Percentiles rank a stretch among this genome's conserved stretches.
phyloP scores from a whole-genome alignment of 371 early-diverging fungal species.

The Cokeromyces recurvatus region DNA sequence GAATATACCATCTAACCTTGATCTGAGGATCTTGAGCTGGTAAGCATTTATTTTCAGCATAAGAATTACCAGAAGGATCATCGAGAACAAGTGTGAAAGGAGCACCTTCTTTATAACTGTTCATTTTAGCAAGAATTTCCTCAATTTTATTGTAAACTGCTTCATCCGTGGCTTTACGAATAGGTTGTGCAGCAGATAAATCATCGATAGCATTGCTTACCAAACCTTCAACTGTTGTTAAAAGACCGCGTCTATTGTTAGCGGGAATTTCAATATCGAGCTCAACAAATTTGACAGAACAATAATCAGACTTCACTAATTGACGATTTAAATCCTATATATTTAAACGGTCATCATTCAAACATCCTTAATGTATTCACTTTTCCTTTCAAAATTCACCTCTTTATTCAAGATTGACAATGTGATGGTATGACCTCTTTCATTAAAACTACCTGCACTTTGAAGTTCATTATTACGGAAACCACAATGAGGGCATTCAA shows the following conservation, averaged over 20 bases:
- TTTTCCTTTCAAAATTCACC: constrained; percentile 13
- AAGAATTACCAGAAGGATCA: constrained; percentile 93
- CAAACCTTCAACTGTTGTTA: constrained; percentile 91
- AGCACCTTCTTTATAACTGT: constrained; percentile 49
- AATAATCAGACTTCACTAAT: constrained; percentile 85
- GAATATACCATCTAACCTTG: constrained; percentile 54
- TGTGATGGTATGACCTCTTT: constrained; percentile 72
- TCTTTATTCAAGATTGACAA: constrained; percentile 57
- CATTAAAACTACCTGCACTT: constrained; percentile 75
- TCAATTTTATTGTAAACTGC: constrained; percentile 75
- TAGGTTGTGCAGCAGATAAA: constrained; percentile 69
- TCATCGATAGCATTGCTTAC: constrained; percentile 79
- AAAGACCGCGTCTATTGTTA: constrained; percentile 63
- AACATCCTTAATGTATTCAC: no score
- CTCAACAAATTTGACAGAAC: constrained; percentile 75
- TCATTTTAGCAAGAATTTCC: constrained; percentile 60
- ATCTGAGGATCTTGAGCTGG: constrained; percentile 82
- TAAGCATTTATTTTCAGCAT: constrained; percentile 71
- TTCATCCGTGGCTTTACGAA: constrained; percentile 64
- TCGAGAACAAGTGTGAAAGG: constrained; percentile 76
- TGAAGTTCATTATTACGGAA: constrained; percentile 89
- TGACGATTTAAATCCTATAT: constrained; percentile 82
- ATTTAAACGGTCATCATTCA: no score
- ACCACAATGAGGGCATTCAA: constrained; percentile 92
- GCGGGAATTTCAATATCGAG: constrained; percentile 90